Evolutionary conservation across 2,329 filamentous ascomycete species (phyloP), one percentile per base, ranked within the genome.

Genomic region (Epichloe glyceriae): DNA sequence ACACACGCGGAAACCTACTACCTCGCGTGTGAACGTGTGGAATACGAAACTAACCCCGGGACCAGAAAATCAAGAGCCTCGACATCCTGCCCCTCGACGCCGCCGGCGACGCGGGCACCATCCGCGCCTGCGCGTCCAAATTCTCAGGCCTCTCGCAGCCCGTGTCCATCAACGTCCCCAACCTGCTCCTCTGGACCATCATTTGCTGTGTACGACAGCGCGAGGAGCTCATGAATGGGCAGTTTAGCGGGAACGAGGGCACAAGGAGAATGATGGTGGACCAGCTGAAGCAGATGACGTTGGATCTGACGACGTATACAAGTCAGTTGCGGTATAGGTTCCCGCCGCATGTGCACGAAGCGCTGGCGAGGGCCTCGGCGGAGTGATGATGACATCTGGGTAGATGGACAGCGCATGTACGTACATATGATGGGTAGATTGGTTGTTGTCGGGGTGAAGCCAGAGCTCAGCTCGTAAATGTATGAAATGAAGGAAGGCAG

Each of bases 141-240:
- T 97, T 98, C 70, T 79, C 87, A 15, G 75, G 78, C 2, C 77
- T 95, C 40, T 80, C 88, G 4, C 81, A 88, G 57, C 80, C 89
- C 7, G 86, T 98, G 40, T 85, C 90, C 3, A 83, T 88, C 64
- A 95, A 93, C 61, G 83, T 96, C 59, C 91, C 91, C 17, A 88
- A 91, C 66, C 75, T 97, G 55, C 78, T 98, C 55, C 85, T 95
- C 71, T 97, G 93, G 93, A 88, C 88, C 47, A 88, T 98, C 57
- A 78, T 85, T 41, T 89, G 86, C 70, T 94, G 90, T 67, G 83
- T 85, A 47, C 79, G 82, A 51, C 85, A 95, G 67, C 80, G 87
- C 55, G 83, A 86, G 59, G 73, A 82, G 54, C 75, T 94, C 45
- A 76, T 78, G 51, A 77, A 74, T 52, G 82, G 83, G 30, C 79